Base-by-base conservation (phyloP, 1,139 yeast genomes). In the Candida sanyaensis region DNA sequence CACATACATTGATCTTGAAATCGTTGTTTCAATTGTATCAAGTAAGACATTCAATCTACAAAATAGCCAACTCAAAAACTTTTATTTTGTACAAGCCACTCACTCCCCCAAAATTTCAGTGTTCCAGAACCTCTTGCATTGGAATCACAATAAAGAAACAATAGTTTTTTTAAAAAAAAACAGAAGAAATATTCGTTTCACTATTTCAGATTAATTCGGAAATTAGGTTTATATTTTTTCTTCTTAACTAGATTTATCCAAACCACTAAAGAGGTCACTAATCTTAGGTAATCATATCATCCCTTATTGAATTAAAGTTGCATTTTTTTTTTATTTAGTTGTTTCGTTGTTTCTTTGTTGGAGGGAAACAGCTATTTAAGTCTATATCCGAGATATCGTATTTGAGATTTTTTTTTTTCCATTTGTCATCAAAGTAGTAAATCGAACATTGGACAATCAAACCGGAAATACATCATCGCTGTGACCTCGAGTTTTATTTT, bases 121-220 rank as follows among this genome's bases (percentile, higher is more conserved):
- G 28, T 36, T 36, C 30, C 39, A 36, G 39, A 36, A 36, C 17
- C n/a, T n/a, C 12, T 23, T 36, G 21, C 39, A 36, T 34, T n/a
- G 28, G 28, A 8, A 26, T 6, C 28, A 26, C 28, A 26, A 26
- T 12, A 34, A 17, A 24, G 38, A 34, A 21, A 34, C 12, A 34
- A 34, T 32, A 34, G 8, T 21, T 21, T 17, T n/a, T n/a, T n/a
- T n/a, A n/a, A 27, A 21, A 36, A 33, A 10, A 23, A 33, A 21
- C 17, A 33, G n/a, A 31, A 32, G 12, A 32, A 32, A 12, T 5
- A 32, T 32, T 32, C 21, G 8, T 33, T 21, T 9, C n/a, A 17
- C 21, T 17, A 17, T 17, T 17, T 17, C 21, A 17, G 21, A 17
- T 17, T 17, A 17, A 17, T 17, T 17, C 21, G 3, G 21, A 17